Conservation (phyloP, 768 basidiomycete species). For the Suillus luteus region DNA sequence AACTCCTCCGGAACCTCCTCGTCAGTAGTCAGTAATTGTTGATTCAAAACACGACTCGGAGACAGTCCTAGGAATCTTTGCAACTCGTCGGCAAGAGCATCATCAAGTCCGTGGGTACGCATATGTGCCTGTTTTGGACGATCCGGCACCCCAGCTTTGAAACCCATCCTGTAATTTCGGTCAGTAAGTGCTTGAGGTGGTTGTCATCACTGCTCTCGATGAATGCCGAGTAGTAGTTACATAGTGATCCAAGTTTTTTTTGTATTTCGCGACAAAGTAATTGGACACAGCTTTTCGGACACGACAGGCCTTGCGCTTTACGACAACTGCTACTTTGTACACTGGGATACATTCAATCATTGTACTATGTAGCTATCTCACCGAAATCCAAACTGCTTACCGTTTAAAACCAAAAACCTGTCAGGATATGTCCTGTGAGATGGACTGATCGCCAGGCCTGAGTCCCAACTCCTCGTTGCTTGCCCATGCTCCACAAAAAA, state of each 20-base stretch:
- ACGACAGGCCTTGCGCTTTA: background rate
- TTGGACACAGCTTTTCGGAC: background rate
- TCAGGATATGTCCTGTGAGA: too few relatives aligned
- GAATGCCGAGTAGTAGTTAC: constrained; percentile 15
- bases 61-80: constrained; percentile 9
- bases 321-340: too few relatives aligned
- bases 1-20: background rate
- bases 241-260: constrained; percentile 14
- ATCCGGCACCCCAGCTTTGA: background rate
- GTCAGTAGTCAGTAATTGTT: background rate
- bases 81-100: too few relatives aligned
- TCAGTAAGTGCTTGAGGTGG: background rate
- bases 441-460: too few relatives aligned
- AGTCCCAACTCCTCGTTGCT: too few relatives aligned
- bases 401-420: too few relatives aligned
- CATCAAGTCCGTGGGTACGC: too few relatives aligned
- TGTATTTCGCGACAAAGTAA: constrained; percentile 7
- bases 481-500: too few relatives aligned
- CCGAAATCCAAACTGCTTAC: too few relatives aligned
- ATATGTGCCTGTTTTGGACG: background rate
- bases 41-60: background rate
- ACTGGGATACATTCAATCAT: background rate
- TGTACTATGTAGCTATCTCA: too few relatives aligned
- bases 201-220: constrained; percentile 19
- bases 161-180: background rate